Percentiles rank a stretch among this genome's conserved stretches.
phyloP scores from a whole-genome alignment of 148 eudicot genomes.

The Limonium bicolor region DNA sequence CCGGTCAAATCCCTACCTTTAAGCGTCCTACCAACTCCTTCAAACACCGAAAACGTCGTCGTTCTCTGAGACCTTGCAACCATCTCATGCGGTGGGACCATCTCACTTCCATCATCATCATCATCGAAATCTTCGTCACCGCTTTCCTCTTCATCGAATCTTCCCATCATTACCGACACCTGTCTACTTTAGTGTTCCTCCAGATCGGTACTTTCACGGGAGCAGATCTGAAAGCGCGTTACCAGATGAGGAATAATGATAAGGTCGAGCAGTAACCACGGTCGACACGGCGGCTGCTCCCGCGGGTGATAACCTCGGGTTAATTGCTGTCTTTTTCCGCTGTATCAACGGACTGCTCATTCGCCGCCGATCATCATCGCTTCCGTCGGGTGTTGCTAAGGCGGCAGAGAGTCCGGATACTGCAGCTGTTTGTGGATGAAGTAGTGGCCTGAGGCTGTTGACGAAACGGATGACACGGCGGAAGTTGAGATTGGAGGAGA shows the following conservation, averaged over 20 bases:
- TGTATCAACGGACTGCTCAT: slow-evolving; percentile 2
- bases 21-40: slow-evolving; percentile 3
- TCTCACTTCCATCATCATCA: neutral
- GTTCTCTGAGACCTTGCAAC: slow-evolving; percentile 2
- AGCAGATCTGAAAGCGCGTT: slow-evolving; percentile 1
- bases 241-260: neutral
- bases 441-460: neutral
- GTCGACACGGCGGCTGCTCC: neutral
- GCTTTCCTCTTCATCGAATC: slow-evolving; percentile 1
- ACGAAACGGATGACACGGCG: neutral
- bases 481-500: neutral
- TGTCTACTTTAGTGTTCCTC: no score
- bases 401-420: slow-evolving; percentile 1
- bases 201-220: slow-evolving; percentile 6
- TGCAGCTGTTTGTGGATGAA: neutral
- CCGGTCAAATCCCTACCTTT: slow-evolving; percentile 5
- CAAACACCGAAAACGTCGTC: slow-evolving; percentile 7
- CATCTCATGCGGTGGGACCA: slow-evolving; percentile 5
- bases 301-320: slow-evolving; percentile 1
- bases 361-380: no score
- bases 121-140: neutral
- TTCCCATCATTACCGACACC: neutral
- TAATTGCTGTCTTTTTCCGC: neutral
- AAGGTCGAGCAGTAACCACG: neutral
- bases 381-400: neutral